Conservation (phyloP, 495 filamentous ascomycete species). For the Hypomontagnella submonticulosa region DNA sequence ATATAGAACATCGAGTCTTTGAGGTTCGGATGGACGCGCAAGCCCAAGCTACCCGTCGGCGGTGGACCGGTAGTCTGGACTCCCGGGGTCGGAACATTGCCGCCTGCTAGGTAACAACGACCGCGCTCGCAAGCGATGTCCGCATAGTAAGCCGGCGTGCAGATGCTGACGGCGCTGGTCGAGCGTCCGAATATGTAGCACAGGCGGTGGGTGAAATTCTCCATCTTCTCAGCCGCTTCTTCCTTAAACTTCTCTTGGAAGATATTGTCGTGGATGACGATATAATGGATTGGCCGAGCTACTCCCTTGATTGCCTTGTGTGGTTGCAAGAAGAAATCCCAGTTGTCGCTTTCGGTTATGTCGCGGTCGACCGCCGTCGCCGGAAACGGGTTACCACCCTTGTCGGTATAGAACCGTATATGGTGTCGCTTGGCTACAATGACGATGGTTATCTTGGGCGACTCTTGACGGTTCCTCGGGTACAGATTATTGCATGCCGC, state of each 20-base stretch:
- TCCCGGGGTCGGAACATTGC: constrained; percentile 54
- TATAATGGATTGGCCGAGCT: constrained; percentile 79
- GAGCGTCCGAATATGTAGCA: constrained; percentile 75
- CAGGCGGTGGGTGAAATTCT: constrained; percentile 69
- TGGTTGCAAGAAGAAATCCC: constrained; percentile 81
- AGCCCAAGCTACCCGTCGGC: constrained; percentile 23
- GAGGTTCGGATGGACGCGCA: constrained; percentile 57
- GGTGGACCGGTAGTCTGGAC: constrained; percentile 25
- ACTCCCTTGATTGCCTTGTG: constrained; percentile 82
- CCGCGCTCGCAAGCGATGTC: constrained; percentile 72
- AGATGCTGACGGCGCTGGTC: constrained; percentile 71
- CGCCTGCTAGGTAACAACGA: constrained; percentile 63
- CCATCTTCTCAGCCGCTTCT: constrained; percentile 62
- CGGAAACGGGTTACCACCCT: constrained; percentile 62
- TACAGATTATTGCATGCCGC: constrained; percentile 66
- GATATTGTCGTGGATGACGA: constrained; percentile 72
- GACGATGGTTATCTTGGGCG: constrained; percentile 66
- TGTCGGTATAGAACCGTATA: constrained; percentile 77
- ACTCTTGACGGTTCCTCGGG: constrained; percentile 51
- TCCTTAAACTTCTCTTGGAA: constrained; percentile 48
- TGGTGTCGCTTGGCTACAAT: constrained; percentile 80
- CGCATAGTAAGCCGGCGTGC: constrained; percentile 76
- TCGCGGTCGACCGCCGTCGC: constrained; percentile 82
- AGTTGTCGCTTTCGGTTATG: constrained; percentile 69
- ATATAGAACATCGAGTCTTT: constrained; percentile 76